Evolutionary conservation across 768 basidiomycete species (phyloP).

Genomic region (Trametes cinnabarina): DNA sequence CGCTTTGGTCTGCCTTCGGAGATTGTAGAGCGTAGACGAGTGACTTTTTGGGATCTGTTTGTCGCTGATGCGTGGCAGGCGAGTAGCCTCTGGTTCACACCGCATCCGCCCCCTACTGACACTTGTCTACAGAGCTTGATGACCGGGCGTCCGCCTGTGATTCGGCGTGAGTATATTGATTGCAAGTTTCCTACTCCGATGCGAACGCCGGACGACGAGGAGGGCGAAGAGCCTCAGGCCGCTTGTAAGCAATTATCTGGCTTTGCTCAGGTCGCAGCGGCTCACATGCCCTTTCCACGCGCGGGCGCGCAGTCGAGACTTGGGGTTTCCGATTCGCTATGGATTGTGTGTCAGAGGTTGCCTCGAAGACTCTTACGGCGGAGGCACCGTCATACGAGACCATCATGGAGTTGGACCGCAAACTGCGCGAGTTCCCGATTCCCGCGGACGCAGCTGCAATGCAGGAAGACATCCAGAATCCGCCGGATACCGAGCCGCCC

Average conservation of each 20-base stretch:
- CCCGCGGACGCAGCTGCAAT: constrained; percentile 44
- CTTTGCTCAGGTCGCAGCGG: not conserved
- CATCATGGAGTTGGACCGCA: constrained; percentile 65
- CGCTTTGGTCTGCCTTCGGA: constrained; percentile 60
- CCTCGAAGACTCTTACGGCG: constrained; percentile 57
- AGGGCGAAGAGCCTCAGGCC: constrained; percentile 18
- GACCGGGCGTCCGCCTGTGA: constrained; percentile 69
- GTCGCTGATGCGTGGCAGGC: constrained; percentile 71
- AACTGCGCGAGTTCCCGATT: constrained; percentile 63
- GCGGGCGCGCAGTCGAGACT: constrained; percentile 42
- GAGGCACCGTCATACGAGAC: constrained; percentile 65
- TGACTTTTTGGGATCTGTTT: constrained; percentile 79
- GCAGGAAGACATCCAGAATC: constrained; percentile 26
- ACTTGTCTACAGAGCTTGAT: constrained; percentile 51
- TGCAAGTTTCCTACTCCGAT: constrained; percentile 49
- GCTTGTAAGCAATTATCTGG: constrained; percentile 6
- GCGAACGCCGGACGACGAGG: constrained; percentile 28
- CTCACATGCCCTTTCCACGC: not conserved
- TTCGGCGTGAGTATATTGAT: constrained; percentile 65
- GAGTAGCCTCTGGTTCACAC: constrained; percentile 20
- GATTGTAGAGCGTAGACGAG: constrained; percentile 61
- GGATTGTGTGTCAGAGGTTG: constrained; percentile 65
- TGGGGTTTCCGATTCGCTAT: constrained; percentile 67
- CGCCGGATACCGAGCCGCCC: constrained; percentile 19
- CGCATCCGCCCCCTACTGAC: not conserved